Conservation (phyloP, 2,329 filamentous ascomycete genomes). For the Lojkania enalia region DNA sequence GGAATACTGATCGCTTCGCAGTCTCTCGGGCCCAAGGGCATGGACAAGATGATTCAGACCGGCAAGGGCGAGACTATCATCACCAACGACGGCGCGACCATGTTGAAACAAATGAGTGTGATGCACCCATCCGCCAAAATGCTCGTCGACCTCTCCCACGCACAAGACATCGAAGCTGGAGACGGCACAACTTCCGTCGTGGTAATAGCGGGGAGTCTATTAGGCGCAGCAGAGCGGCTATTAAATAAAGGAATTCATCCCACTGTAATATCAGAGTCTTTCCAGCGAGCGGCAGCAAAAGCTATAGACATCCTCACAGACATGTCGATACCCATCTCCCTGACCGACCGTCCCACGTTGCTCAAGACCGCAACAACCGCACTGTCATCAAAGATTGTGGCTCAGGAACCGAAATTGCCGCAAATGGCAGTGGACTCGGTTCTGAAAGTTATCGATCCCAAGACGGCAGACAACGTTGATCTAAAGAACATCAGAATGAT, state of each 20-base stretch:
- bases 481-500: constrained; percentile 94
- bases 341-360: constrained; percentile 84
- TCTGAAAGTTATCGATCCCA: constrained; percentile 91
- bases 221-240: constrained; percentile 90
- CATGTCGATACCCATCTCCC: constrained; percentile 92
- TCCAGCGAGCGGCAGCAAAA: constrained; percentile 89
- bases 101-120: constrained; percentile 98
- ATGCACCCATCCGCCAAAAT: constrained; percentile 99
- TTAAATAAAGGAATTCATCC: constrained; percentile 91
- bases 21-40: constrained; percentile 92
- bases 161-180: constrained; percentile 97
- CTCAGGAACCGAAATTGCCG: constrained; percentile 94
- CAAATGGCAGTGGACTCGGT: constrained; percentile 98
- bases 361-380: constrained; percentile 97
- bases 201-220: constrained; percentile 92
- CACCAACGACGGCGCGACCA: constrained; percentile 99
- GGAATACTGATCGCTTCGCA: constrained; percentile 38
- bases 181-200: constrained; percentile 98
- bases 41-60: constrained; percentile 99
- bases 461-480: constrained; percentile 95
- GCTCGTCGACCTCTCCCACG: constrained; percentile 95
- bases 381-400: constrained; percentile 97
- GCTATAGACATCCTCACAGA: constrained; percentile 88
- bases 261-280: constrained; percentile 95
- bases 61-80: constrained; percentile 97